These are phyloP conservation scores for Oryza punctata DNA, from an alignment of 176 grass and related monocot species.

Conservation along the genomic window DNA sequence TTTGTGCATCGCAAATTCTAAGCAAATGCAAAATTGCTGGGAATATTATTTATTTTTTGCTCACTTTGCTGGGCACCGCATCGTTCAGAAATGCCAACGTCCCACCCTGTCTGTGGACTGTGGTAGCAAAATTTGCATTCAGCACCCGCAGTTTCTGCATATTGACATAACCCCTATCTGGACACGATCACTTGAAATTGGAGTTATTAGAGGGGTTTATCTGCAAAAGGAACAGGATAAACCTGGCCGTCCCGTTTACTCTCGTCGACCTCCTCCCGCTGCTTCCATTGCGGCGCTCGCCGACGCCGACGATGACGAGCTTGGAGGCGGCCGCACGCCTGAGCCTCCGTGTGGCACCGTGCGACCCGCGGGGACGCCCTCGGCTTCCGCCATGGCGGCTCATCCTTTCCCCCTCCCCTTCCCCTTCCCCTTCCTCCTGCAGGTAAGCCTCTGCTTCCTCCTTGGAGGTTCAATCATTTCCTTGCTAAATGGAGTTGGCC, in stretches of 20 bases:
- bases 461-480: slow-evolving; percentile 7
- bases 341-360: background rate
- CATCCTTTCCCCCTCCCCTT: background rate
- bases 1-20: too few relatives aligned
- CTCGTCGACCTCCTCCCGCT: background rate
- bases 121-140: too few relatives aligned
- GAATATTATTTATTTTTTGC: too few relatives aligned
- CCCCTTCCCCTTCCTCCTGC: slow-evolving; percentile 29
- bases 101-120: too few relatives aligned
- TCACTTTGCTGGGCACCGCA: background rate
- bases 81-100: background rate
- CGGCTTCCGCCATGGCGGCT: slow-evolving; percentile 15
- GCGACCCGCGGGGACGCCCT: background rate
- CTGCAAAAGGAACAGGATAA: slow-evolving; percentile 29
- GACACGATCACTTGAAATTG: background rate
- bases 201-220: slow-evolving; percentile 12
- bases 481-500: slow-evolving; percentile 6
- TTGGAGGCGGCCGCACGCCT: slow-evolving; percentile 28
- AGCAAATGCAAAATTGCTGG: too few relatives aligned
- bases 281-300: background rate
- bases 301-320: slow-evolving; percentile 29
- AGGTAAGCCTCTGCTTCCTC: slow-evolving; percentile 16
- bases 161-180: too few relatives aligned
- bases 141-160: too few relatives aligned
- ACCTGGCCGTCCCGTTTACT: background rate